A percentile compares a stretch with the other conserved stretches of the same genome.
Evolutionary conservation across 768 basidiomycete species (phyloP).

Genomic region (Naganishia friedmannii): DNA sequence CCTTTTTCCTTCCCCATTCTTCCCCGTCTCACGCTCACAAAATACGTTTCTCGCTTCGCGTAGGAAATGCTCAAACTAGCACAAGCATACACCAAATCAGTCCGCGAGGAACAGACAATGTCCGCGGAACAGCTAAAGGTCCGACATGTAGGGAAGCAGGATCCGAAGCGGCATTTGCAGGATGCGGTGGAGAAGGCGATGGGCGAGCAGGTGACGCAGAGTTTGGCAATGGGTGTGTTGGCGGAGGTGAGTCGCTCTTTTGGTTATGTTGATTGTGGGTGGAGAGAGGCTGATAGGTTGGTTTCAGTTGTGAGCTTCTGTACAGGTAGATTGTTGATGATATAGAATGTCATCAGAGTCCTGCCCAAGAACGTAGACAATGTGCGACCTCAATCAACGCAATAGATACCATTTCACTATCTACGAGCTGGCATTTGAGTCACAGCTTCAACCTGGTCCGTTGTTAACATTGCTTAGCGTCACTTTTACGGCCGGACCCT

Average conservation of each 20-base stretch:
- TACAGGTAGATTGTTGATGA: too few relatives aligned
- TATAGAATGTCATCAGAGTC: too few relatives aligned
- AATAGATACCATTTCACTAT: too few relatives aligned
- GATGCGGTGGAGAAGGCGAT: slow-evolving; percentile 97
- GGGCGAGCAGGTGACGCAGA: slow-evolving; percentile 95
- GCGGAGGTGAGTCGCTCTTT: slow-evolving; percentile 66
- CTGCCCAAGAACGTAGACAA: too few relatives aligned
- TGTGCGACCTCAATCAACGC: too few relatives aligned
- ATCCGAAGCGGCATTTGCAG: slow-evolving; percentile 95
- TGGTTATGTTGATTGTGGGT: neutral
- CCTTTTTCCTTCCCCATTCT: slow-evolving; percentile 29
- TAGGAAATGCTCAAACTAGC: slow-evolving; percentile 92
- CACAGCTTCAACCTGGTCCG: too few relatives aligned
- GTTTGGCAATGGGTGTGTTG: slow-evolving; percentile 87
- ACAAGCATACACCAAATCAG: slow-evolving; percentile 92
- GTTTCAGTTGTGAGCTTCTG: neutral
- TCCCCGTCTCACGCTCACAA: neutral
- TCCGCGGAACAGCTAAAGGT: slow-evolving; percentile 91
- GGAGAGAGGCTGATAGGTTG: neutral
- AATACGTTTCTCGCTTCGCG: neutral
- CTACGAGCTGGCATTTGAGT: too few relatives aligned
- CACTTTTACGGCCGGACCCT: too few relatives aligned
- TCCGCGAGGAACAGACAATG: slow-evolving; percentile 95
- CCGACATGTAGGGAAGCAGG: slow-evolving; percentile 93
- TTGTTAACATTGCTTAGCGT: too few relatives aligned